A percentile compares a stretch with the other conserved stretches of the same genome.
phyloP scores from a whole-genome alignment of 805 yeast genomes.

The Jamesozyma rosinii region DNA sequence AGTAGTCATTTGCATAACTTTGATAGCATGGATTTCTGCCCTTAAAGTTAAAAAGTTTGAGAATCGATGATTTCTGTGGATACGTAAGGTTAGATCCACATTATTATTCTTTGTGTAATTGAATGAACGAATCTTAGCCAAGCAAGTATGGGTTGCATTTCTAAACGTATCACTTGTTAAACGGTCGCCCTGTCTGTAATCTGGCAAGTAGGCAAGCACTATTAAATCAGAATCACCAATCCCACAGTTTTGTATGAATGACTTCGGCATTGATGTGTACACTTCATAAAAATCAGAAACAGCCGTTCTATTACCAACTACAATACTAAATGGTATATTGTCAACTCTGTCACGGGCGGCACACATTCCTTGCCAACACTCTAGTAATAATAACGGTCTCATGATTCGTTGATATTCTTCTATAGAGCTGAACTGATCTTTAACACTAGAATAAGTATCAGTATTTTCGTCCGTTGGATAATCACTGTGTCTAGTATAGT shows the following conservation, averaged over 20 bases:
- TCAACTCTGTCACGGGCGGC: constrained; percentile 56
- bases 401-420: constrained; percentile 60
- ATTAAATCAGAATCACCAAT: constrained; percentile 70
- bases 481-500: constrained; percentile 47
- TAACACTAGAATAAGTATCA: constrained; percentile 38
- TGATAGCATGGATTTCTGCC: constrained; percentile 54
- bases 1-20: constrained; percentile 80
- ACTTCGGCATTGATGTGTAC: constrained; percentile 57
- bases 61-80: constrained; percentile 41
- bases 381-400: constrained; percentile 75
- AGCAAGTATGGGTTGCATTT: constrained; percentile 41
- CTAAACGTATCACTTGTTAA: constrained; percentile 31
- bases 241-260: constrained; percentile 41
- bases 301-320: constrained; percentile 70
- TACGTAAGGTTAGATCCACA: constrained; percentile 67
- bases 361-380: constrained; percentile 87
- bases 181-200: constrained; percentile 21
- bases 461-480: constrained; percentile 47
- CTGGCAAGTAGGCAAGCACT: constrained; percentile 48
- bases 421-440: constrained; percentile 46
- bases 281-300: constrained; percentile 85
- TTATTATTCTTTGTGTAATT: constrained; percentile 56
- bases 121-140: constrained; percentile 72
- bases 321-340: constrained; percentile 49
- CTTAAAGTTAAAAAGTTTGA: constrained; percentile 50